These are phyloP conservation scores for Gryganskiella cystojenkinii DNA, from an alignment of 192 early-diverging fungal species.

Conservation along the genomic window DNA sequence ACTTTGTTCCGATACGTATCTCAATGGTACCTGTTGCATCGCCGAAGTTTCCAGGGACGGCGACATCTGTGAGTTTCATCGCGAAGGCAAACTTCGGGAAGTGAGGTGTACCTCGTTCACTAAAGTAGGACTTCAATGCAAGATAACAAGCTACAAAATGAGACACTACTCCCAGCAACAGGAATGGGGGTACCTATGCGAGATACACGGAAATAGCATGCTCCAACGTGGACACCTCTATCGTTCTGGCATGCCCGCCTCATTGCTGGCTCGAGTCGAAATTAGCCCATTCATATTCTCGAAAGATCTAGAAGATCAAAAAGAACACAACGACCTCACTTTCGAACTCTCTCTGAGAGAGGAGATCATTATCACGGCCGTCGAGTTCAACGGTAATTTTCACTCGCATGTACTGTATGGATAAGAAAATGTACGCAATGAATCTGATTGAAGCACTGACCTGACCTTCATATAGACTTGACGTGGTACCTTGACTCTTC, in stretches of 20 bases:
- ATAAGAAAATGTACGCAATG: slow-evolving; percentile 9
- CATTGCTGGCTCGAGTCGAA: slow-evolving; percentile 25
- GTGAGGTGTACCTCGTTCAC: slow-evolving; percentile 27
- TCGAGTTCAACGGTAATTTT: slow-evolving; percentile 25
- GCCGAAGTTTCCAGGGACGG: slow-evolving; percentile 17
- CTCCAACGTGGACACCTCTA: slow-evolving; percentile 27
- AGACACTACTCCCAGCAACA: slow-evolving; percentile 21
- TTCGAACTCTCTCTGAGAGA: slow-evolving; percentile 25
- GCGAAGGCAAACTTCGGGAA: slow-evolving; percentile 15
- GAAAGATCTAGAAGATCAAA: neutral
- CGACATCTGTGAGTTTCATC: slow-evolving; percentile 29
- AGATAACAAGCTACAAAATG: slow-evolving; percentile 4
- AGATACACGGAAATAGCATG: slow-evolving; percentile 18
- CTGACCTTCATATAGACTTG: slow-evolving; percentile 26
- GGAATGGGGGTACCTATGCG: slow-evolving; percentile 23
- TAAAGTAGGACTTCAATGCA: slow-evolving; percentile 23
- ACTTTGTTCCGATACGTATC: slow-evolving; percentile 19
- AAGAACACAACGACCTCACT: slow-evolving; percentile 8
- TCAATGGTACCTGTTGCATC: slow-evolving; percentile 19
- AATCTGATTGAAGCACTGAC: slow-evolving; percentile 22
- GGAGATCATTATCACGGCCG: slow-evolving; percentile 23
- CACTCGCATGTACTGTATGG: slow-evolving; percentile 19
- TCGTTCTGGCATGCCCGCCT: slow-evolving; percentile 26
- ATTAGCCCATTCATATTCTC: slow-evolving; percentile 12
- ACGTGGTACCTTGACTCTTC: slow-evolving; percentile 23